These are phyloP conservation scores for Imleria badia DNA, from an alignment of 768 basidiomycete species.

Conservation along the genomic window DNA sequence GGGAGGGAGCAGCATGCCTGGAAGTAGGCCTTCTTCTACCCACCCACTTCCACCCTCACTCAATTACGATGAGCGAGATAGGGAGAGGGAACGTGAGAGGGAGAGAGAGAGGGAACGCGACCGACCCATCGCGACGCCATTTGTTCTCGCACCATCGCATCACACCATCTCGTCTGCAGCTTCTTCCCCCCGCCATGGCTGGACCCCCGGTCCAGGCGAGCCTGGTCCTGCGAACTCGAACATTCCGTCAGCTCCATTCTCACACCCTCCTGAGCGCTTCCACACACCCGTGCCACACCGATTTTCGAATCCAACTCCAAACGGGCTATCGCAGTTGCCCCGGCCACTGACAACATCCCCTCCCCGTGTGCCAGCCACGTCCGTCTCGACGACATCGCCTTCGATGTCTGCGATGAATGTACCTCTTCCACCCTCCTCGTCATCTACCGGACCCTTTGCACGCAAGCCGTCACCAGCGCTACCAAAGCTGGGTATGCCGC, in stretches of 20 bases:
- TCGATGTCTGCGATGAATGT: conserved; percentile 17
- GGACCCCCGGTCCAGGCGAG: conserved; percentile 28
- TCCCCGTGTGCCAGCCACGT: conserved; percentile 32
- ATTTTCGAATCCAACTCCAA: conserved; percentile 23
- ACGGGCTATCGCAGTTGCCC: conserved; percentile 22
- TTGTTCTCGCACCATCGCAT: conserved; percentile 51
- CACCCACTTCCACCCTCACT: conserved; percentile 32
- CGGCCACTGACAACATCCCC: conserved; percentile 37
- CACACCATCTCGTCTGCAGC: conserved; percentile 32
- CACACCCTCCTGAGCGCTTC: conserved; percentile 29
- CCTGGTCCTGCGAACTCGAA: conserved; percentile 27
- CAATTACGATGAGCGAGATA: conserved; percentile 28
- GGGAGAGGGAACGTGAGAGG: conserved; percentile 19
- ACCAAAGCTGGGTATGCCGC: conserved; percentile 28
- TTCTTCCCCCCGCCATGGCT: conserved; percentile 46
- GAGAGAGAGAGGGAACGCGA: conserved; percentile 41
- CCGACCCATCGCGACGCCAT: conserved; percentile 52
- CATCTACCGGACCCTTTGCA: conserved; percentile 19
- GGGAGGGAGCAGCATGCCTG: conserved; percentile 27
- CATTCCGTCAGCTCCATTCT: conserved; percentile 30
- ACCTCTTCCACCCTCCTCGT: conserved; percentile 15
- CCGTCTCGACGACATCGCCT: conserved; percentile 16
- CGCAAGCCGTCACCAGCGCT: conserved; percentile 29
- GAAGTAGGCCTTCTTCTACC: conserved; percentile 40
- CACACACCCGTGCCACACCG: conserved; percentile 31